phyloP scores from a whole-genome alignment of 2,329 filamentous ascomycete species.

The Stachybotrys chartarum region DNA sequence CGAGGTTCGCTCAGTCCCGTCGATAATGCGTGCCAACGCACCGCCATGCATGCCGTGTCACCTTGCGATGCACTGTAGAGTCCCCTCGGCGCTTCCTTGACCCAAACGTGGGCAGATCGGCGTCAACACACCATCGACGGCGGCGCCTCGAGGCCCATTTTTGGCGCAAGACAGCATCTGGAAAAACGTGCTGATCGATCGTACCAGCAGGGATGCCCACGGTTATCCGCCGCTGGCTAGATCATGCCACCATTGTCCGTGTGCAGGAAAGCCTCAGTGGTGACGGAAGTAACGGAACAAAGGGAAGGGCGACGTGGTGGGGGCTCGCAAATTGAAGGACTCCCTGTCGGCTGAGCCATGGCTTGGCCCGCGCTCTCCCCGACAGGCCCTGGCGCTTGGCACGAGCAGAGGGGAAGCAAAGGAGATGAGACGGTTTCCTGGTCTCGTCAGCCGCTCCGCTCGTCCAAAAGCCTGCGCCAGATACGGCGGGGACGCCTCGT shows the following conservation, averaged over 20 bases:
- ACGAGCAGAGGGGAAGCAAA: neutral
- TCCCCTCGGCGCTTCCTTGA: neutral
- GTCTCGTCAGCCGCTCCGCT: neutral
- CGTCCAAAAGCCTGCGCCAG: neutral
- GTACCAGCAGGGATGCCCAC: neutral
- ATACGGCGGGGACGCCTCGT: neutral
- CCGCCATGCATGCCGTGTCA: neutral
- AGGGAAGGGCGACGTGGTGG: neutral
- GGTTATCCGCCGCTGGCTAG: neutral
- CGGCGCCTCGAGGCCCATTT: too few species aligned
- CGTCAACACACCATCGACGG: neutral
- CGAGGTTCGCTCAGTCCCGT: neutral
- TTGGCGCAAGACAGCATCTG: neutral
- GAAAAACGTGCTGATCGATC: neutral
- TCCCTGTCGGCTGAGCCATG: neutral
- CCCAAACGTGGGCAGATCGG: neutral
- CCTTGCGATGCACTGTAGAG: neutral
- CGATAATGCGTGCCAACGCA: neutral
- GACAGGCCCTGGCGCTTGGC: neutral
- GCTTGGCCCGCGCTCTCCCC: neutral
- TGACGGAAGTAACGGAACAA: neutral
- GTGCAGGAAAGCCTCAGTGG: too few species aligned
- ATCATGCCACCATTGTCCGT: neutral
- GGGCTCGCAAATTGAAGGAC: neutral
- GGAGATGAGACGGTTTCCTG: neutral